Percentiles rank a stretch among this genome's conserved stretches.
Evolutionary conservation across 768 basidiomycete species (phyloP).

Genomic region (Leccinum arenicola): DNA sequence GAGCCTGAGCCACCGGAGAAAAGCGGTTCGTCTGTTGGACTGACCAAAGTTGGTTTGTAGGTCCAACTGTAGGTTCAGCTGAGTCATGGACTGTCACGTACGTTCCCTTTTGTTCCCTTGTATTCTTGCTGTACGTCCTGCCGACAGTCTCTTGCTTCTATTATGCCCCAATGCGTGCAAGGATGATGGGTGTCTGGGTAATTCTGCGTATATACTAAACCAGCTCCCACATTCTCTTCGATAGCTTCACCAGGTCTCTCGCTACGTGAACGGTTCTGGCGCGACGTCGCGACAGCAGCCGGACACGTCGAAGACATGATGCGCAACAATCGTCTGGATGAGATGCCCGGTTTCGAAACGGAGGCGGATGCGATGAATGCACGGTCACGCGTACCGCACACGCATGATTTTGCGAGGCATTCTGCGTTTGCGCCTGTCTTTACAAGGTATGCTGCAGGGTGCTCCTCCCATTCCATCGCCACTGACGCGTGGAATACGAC

Average conservation of each 20-base stretch:
- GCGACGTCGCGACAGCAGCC: constrained; percentile 15
- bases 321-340: constrained; percentile 18
- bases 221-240: constrained; percentile 3
- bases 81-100: background rate
- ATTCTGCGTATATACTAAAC: background rate
- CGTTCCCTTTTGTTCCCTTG: background rate
- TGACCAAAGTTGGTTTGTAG: background rate
- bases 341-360: constrained; percentile 15
- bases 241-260: constrained; percentile 14
- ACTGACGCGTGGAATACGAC: background rate
- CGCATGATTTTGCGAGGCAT: constrained; percentile 14
- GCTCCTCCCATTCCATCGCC: background rate
- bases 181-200: constrained; percentile 1
- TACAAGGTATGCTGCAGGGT: background rate
- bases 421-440: constrained; percentile 23
- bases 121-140: background rate
- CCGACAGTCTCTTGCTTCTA: background rate
- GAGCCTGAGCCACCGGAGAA: too few species aligned
- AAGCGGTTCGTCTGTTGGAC: too few species aligned
- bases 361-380: background rate
- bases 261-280: constrained; percentile 26
- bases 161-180: constrained; percentile 7
- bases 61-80: background rate
- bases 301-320: constrained; percentile 20
- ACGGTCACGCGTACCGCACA: constrained; percentile 3